Percentiles rank a stretch among this genome's conserved stretches.
phyloP scores from a whole-genome alignment of 441 rosid genomes.

The Daphne laureola region DNA sequence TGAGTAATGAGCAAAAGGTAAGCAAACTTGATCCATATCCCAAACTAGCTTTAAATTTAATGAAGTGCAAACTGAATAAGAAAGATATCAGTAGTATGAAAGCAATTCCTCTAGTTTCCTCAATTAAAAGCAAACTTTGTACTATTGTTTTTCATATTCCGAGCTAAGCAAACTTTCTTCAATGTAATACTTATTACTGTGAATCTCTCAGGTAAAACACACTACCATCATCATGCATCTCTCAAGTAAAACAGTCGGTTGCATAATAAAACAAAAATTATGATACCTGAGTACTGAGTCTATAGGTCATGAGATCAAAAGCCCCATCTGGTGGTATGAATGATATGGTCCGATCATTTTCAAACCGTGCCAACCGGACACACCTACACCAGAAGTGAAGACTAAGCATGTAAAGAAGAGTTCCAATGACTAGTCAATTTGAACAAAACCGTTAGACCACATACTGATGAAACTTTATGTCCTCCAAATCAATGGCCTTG shows the following conservation, averaged over 20 bases:
- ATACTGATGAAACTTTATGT: slow-evolving; percentile 57
- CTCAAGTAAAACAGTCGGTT: neutral
- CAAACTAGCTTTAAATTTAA: no score
- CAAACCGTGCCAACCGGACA: slow-evolving; percentile 76
- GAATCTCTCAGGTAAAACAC: no score
- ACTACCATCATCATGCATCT: neutral
- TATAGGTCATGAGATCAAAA: slow-evolving; percentile 95
- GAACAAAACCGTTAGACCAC: neutral
- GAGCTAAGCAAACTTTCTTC: no score
- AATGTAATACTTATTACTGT: no score
- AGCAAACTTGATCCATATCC: no score
- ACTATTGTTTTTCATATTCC: no score
- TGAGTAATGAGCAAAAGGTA: no score
- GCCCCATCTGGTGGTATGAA: slow-evolving; percentile 97
- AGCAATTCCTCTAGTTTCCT: no score
- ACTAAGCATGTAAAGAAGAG: no score
- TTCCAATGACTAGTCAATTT: neutral
- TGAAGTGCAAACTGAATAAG: no score
- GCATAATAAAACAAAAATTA: neutral
- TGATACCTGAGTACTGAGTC: slow-evolving; percentile 86
- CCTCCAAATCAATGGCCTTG: slow-evolving; percentile 68
- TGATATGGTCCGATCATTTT: slow-evolving; percentile 88
- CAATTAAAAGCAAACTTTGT: no score
- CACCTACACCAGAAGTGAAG: slow-evolving; percentile 24
- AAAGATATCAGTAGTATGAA: no score